Evolutionary conservation across 805 yeast species (phyloP).

Genomic region (Barnettozyma sp.): DNA sequence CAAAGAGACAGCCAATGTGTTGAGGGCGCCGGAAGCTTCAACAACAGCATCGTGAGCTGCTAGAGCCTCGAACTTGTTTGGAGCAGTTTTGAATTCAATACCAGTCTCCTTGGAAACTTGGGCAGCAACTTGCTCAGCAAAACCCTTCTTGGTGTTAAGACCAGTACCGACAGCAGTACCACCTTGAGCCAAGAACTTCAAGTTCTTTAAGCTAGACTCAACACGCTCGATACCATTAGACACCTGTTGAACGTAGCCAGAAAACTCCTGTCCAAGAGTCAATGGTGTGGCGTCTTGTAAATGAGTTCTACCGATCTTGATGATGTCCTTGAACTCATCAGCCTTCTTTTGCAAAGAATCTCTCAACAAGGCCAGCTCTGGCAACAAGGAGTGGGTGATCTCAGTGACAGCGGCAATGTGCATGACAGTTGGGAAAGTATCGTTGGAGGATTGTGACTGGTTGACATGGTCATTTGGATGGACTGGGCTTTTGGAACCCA

Average conservation of each 20-base stretch:
- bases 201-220: slow-evolving; percentile 65
- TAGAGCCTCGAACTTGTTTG: slow-evolving; percentile 97
- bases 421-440: slow-evolving; percentile 99
- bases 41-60: slow-evolving; percentile 99
- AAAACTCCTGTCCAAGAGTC: slow-evolving; percentile 96
- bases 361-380: slow-evolving; percentile 71
- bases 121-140: slow-evolving; percentile 79
- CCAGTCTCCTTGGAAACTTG: slow-evolving; percentile 85
- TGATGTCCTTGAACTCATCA: slow-evolving; percentile 79
- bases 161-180: slow-evolving; percentile 99
- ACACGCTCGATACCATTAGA: slow-evolving; percentile 87
- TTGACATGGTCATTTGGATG: slow-evolving; percentile 99
- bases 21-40: slow-evolving; percentile 94
- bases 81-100: slow-evolving; percentile 85
- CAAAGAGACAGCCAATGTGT: slow-evolving; percentile 88
- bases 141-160: slow-evolving; percentile 87
- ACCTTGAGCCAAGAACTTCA: slow-evolving; percentile 91
- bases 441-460: slow-evolving; percentile 98
- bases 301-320: slow-evolving; percentile 98
- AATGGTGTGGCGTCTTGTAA: slow-evolving; percentile 98
- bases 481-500: slow-evolving; percentile 90
- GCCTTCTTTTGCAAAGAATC: slow-evolving; percentile 72
- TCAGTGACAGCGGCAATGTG: slow-evolving; percentile 97
- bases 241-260: slow-evolving; percentile 92
- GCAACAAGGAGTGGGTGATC: slow-evolving; percentile 67